Conservation (phyloP, 306 rosid species). For the Casuarina glauca region DNA sequence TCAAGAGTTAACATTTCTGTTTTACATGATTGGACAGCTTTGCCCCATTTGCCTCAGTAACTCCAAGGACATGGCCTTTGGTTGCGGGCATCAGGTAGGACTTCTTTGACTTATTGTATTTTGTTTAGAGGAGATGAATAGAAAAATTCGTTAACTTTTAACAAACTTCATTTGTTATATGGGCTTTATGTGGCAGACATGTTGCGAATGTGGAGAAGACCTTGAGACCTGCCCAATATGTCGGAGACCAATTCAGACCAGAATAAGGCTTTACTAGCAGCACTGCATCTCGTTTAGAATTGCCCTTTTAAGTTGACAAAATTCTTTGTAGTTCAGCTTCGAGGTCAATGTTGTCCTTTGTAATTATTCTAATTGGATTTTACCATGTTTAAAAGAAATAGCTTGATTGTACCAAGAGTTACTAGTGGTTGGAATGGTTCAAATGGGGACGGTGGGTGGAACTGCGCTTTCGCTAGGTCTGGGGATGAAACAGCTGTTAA, state of each 20-base stretch:
- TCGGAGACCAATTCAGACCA: conserved; percentile 62
- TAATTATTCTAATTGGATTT: neutral
- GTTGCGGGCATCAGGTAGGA: conserved; percentile 95
- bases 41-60: conserved; percentile 85
- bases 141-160: conserved; percentile 12
- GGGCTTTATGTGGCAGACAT: conserved; percentile 61
- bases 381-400: neutral
- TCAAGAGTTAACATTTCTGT: conserved; percentile 8
- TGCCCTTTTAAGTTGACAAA: neutral
- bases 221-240: conserved; percentile 89
- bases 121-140: neutral
- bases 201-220: conserved; percentile 76
- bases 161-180: neutral
- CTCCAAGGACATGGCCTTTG: conserved; percentile 91
- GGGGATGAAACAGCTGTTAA: neutral
- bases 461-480: no score
- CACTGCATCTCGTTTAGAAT: conserved; percentile 1
- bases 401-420: neutral
- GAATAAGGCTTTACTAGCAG: conserved; percentile 72
- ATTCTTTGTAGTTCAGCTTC: conserved; percentile 38
- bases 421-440: neutral
- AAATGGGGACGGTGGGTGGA: no score
- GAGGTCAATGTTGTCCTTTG: neutral
- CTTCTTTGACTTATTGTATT: conserved; percentile 10
- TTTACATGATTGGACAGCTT: conserved; percentile 51